Percentiles rank a stretch among this genome's conserved stretches.
Conservation (phyloP, 345 rosid species). For the Salix arbutifolia region DNA sequence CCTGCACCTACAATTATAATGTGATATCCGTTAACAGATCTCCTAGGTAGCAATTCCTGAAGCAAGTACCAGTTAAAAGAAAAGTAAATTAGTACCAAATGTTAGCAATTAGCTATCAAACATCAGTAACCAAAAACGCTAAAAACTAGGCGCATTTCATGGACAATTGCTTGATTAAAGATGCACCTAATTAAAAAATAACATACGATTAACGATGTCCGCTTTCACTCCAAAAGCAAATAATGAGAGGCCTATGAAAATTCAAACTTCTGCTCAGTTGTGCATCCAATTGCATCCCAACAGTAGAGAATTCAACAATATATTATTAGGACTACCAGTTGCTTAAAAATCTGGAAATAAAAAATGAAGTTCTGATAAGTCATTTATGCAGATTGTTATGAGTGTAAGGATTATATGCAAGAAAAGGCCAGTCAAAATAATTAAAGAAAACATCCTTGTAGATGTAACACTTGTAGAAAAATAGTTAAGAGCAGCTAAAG, state of each 20-base stretch:
- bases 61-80: constrained; percentile 14
- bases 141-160: neutral
- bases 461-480: neutral
- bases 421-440: neutral
- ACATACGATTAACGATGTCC: neutral
- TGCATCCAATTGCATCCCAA: neutral
- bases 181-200: neutral
- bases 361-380: neutral
- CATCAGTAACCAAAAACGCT: neutral
- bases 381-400: neutral
- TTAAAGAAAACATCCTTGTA: neutral
- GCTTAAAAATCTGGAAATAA: neutral
- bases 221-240: neutral
- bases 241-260: neutral
- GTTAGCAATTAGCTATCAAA: neutral
- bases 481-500: neutral
- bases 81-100: neutral
- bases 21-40: constrained; percentile 37
- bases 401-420: neutral
- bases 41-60: constrained; percentile 77
- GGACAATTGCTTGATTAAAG: neutral
- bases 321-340: neutral
- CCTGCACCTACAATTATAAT: constrained; percentile 42
- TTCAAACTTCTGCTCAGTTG: neutral
- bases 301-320: neutral